Base-by-base conservation (phyloP, 1,284 basidiomycete genomes). In the Somion occarium region DNA sequence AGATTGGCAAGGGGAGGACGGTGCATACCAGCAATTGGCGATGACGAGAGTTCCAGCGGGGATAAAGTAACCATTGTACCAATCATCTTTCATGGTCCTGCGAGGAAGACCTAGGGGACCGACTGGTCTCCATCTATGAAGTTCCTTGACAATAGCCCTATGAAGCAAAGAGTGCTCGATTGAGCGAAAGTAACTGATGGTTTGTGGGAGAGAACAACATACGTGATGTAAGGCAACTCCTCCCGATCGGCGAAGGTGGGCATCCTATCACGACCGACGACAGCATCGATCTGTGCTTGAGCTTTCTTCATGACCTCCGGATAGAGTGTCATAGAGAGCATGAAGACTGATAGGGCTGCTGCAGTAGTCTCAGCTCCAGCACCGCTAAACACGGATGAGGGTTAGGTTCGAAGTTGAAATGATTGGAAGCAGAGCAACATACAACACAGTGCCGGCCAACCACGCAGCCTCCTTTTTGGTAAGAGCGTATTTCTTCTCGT, bases 241-340 rank as follows among this genome's bases (percentile, higher is more conserved):
- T 56, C 49, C 13, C 64, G 43, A 51, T 75, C 72, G 2, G 61
- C 60, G 20, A 67, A 60, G 5, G 58, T 58, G 0, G 73, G 73
- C 12, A 66, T 37, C 24, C 69, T 53, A 5, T 64, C 62, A 3
- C 43, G 30, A 1, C 71, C 71, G 27, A 72, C 59, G n/a, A 73
- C 64, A n/a, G 53, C 49, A 54, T 74, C 71, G 19, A 75, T 54
- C 56, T 75, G 70, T 43, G 56, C 61, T 30, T 67, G 66, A 1
- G 69, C 70, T 30, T 64, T 63, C 25, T 54, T 30, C 46, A 67
- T 64, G 22, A 59, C 56, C 13, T 69, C 61, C 2, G 69, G 71
- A 50, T 66, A 58, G 13, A 54, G 51, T 2, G 65, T 55, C 59
- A 70, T 59, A 3, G 64, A 58, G 15, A 70, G 57, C 19, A 71